These are phyloP conservation scores for Mucor irregularis DNA, from an alignment of 371 early-diverging fungal genomes.

Conservation along the genomic window DNA sequence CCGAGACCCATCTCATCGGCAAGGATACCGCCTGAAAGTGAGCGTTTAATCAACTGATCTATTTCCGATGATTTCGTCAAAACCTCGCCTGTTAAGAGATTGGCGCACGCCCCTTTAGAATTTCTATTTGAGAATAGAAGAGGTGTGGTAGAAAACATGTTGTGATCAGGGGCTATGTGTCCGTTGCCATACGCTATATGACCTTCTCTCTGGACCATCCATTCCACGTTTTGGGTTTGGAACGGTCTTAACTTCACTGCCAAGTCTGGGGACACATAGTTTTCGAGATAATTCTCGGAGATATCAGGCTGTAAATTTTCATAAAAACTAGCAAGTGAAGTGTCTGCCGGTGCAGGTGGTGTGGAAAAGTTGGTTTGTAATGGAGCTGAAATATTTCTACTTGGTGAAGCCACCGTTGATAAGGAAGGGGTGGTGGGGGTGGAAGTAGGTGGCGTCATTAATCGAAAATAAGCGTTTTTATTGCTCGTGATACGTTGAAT, in stretches of 20 bases:
- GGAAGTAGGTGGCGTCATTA: too few relatives aligned
- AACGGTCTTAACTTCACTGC: slow-evolving; percentile 30
- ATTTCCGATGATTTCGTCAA: not conserved
- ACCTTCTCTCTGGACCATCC: slow-evolving; percentile 42
- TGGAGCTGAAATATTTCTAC: too few relatives aligned
- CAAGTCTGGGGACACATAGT: slow-evolving; percentile 14
- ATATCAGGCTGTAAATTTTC: slow-evolving; percentile 30
- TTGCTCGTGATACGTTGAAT: too few relatives aligned
- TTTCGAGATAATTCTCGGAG: not conserved
- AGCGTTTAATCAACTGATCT: not conserved
- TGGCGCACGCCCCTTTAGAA: not conserved
- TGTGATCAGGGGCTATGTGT: not conserved
- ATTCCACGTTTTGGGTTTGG: slow-evolving; percentile 40
- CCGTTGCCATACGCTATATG: slow-evolving; percentile 5
- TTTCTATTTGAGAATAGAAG: not conserved
- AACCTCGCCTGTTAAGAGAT: not conserved
- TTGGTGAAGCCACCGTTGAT: too few relatives aligned
- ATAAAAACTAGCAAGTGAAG: too few relatives aligned
- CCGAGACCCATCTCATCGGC: slow-evolving; percentile 97
- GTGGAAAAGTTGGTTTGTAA: too few relatives aligned
- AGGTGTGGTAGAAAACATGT: not conserved
- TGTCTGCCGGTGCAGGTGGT: too few relatives aligned
- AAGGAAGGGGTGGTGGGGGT: too few relatives aligned
- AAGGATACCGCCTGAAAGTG: slow-evolving; percentile 71
- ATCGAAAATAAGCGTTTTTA: too few relatives aligned